Conservation (phyloP, 257 asterid genomes). For the Solanum rostratum region DNA sequence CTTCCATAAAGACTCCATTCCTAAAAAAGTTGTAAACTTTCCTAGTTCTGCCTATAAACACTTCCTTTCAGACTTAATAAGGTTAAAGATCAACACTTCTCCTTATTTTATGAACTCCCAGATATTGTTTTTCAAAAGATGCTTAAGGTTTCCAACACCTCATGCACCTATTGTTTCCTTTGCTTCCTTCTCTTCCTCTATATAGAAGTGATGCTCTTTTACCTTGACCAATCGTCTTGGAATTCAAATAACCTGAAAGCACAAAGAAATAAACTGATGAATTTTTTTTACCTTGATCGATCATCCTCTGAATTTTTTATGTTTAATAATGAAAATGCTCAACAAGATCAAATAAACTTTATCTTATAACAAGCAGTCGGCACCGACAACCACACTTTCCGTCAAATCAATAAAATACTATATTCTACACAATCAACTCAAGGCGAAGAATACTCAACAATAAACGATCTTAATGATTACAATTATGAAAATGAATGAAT, state of each 20-base stretch:
- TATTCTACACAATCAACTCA: background rate
- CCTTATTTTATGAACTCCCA: background rate
- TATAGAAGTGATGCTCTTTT: background rate
- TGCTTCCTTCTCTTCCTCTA: background rate
- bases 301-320: background rate
- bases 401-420: background rate
- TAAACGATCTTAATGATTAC: background rate
- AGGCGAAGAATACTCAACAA: background rate
- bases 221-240: background rate
- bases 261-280: background rate
- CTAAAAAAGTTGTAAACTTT: background rate
- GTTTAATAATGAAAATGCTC: background rate
- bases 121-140: background rate
- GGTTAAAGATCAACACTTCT: background rate
- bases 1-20: slow-evolving; percentile 71
- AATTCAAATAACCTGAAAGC: background rate
- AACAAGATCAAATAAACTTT: background rate
- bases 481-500: background rate
- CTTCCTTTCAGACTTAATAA: background rate
- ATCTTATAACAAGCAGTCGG: background rate
- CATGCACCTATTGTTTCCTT: background rate
- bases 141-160: background rate
- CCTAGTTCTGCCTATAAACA: background rate
- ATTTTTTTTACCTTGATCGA: background rate
- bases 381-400: background rate